Evolutionary conservation across 306 rosid genomes (phyloP).

Genomic region (Vigna radiata): DNA sequence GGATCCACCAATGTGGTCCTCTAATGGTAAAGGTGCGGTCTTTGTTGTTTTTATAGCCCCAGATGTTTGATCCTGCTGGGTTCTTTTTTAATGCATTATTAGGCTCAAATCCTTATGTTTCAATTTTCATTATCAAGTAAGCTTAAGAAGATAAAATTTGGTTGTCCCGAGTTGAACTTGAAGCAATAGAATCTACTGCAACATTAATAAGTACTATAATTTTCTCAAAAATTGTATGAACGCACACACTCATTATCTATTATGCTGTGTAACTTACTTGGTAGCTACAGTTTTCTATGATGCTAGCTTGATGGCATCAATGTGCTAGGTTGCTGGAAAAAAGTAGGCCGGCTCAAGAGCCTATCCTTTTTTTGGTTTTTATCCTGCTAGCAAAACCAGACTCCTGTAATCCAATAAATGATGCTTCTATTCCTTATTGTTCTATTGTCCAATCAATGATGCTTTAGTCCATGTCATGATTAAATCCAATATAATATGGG

Average conservation of each 20-base stretch:
- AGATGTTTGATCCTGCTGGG: neutral
- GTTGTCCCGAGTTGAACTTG: conserved; percentile 51
- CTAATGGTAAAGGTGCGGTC: conserved; percentile 58
- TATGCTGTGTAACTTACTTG: neutral
- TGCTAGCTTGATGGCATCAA: no score
- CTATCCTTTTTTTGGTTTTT: conserved; percentile 61
- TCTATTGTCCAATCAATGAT: conserved; percentile 18
- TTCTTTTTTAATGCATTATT: conserved; percentile 1
- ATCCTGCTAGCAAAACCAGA: conserved; percentile 71
- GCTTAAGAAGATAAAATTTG: conserved; percentile 31
- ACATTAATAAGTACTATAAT: neutral
- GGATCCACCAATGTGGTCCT: conserved; percentile 73
- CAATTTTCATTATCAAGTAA: conserved; percentile 38
- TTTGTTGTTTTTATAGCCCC: neutral
- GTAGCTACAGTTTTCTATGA: neutral
- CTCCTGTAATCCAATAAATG: conserved; percentile 60
- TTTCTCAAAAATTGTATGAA: conserved; percentile 1
- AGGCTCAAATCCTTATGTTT: conserved; percentile 20
- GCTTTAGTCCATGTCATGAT: neutral
- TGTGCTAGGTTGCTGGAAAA: conserved; percentile 45
- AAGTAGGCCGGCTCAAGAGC: conserved; percentile 52
- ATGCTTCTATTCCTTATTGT: conserved; percentile 47
- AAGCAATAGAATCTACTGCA: conserved; percentile 61
- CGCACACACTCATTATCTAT: neutral
- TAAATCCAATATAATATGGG: conserved; percentile 18